Evolutionary conservation across 1,284 basidiomycete genomes (phyloP).

Genomic region (Agaricales sp.): DNA sequence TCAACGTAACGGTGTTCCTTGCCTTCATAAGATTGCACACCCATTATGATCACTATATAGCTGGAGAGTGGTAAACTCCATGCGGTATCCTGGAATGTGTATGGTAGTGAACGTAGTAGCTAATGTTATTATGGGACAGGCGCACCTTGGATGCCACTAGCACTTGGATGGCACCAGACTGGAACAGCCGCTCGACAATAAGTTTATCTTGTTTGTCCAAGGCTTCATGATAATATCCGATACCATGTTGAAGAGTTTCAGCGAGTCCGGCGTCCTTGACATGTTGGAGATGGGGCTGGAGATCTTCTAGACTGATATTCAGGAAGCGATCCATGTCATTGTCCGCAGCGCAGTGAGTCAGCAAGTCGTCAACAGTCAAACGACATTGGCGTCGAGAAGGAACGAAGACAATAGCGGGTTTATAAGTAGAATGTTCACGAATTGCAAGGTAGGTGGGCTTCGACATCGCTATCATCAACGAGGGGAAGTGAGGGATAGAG

Average conservation of each 20-base stretch:
- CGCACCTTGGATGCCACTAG: conserved; percentile 85
- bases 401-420: conserved; percentile 90
- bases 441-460: conserved; percentile 96
- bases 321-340: conserved; percentile 82
- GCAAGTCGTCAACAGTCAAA: conserved; percentile 85
- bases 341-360: conserved; percentile 86
- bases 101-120: not conserved
- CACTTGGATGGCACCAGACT: conserved; percentile 91
- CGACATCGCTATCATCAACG: conserved; percentile 98
- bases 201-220: conserved; percentile 86
- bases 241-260: conserved; percentile 82
- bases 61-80: conserved; percentile 92
- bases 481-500: conserved; percentile 94
- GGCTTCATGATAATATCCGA: conserved; percentile 96
- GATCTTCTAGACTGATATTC: conserved; percentile 77
- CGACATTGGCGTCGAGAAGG: conserved; percentile 91
- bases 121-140: conserved; percentile 6
- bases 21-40: conserved; percentile 92
- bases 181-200: conserved; percentile 90
- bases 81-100: conserved; percentile 64
- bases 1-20: conserved; percentile 96
- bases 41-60: conserved; percentile 99
- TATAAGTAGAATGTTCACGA: conserved; percentile 77
- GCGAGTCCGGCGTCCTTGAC: conserved; percentile 70
- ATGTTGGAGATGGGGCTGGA: conserved; percentile 85